Evolutionary conservation across 2,329 filamentous ascomycete genomes (phyloP), one percentile per base, ranked within the genome.

Genomic region (Xylaria sp.): DNA sequence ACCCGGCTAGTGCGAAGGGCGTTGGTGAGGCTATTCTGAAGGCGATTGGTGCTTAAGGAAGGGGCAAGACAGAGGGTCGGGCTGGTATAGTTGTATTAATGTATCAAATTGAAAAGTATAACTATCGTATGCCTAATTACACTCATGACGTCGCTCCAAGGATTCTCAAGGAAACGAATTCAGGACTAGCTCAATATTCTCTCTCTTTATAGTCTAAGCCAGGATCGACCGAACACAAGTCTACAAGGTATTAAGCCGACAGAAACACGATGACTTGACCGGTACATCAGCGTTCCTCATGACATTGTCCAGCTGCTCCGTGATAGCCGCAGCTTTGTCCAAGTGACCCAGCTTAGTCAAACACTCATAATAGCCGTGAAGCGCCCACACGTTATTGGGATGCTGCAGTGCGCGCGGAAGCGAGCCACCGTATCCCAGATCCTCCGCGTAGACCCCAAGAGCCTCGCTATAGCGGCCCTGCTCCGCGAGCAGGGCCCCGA

Each of bases 341-440:
- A 55, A 56, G n/a, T 84, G 80, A 0, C 87, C 88, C 15, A 91
- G 77, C 69, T 82, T 87, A 3, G 84, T 72, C 58, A 94, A 76
- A 75, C 92, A 92, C 79, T 94, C 92, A 71, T 92, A 86, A 72
- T 89, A 91, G 0, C 92, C 92, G 73, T 92, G 90, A 69, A 94
- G 78, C 4, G 91, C 87, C 92, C 92, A 94, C 0, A 94, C 88
- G 72, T 94, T 94, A 58, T 90, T 90, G 7, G 87, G 90, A 78
- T 94, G 92, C 70, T 88, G 87, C 59, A 88, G 82, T 0, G 90
- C 87, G 23, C 92, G 83, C 0, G 91, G 89, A 2, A 93, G 78
- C 0, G 84, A 86, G n/a, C 84, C 81, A 65, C 87, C 84, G 15
- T 90, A 74, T 0, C 90, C 90, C 15, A 92, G 77, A 73, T 92